Percentiles rank a stretch among this genome's conserved stretches.
phyloP scores from a whole-genome alignment of 2,329 filamentous ascomycete species.

The Purpureocillium lavendulum region DNA sequence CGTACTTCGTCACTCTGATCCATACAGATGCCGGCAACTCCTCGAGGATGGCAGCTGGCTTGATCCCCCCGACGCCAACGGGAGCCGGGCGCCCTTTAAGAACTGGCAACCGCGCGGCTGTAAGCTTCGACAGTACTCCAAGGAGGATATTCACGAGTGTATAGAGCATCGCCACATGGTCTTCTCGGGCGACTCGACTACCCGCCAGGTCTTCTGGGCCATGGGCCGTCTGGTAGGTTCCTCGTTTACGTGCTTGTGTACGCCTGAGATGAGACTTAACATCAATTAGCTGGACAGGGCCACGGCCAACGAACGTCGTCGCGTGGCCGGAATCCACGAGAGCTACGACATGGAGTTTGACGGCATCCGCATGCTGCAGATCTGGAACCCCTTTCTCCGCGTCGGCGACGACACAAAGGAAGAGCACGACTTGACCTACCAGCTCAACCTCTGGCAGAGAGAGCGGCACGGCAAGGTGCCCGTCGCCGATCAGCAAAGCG shows the following conservation, averaged over 20 bases:
- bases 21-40: slow-evolving; percentile 44
- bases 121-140: slow-evolving; percentile 46
- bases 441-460: slow-evolving; percentile 13
- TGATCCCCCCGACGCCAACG: slow-evolving; percentile 19
- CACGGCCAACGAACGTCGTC: slow-evolving; percentile 7
- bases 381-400: slow-evolving; percentile 58
- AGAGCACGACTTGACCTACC: slow-evolving; percentile 9
- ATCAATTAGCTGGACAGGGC: slow-evolving; percentile 10
- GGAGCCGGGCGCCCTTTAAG: slow-evolving; percentile 23
- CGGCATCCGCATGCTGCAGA: slow-evolving; percentile 42
- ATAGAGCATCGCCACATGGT: slow-evolving; percentile 42
- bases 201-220: slow-evolving; percentile 53
- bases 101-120: slow-evolving; percentile 55
- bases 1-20: slow-evolving; percentile 24
- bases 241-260: too few relatives aligned
- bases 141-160: slow-evolving; percentile 43
- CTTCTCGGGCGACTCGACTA: slow-evolving; percentile 53
- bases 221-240: slow-evolving; percentile 12
- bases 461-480: slow-evolving; percentile 10
- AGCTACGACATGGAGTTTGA: slow-evolving; percentile 28
- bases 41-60: slow-evolving; percentile 43
- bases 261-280: too few relatives aligned
- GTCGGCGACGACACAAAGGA: slow-evolving; percentile 15
- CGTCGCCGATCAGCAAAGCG: slow-evolving; percentile 9
- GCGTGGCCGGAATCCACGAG: slow-evolving; percentile 7